phyloP scores from a whole-genome alignment of 306 rosid species.

The Cicer bijugum region DNA sequence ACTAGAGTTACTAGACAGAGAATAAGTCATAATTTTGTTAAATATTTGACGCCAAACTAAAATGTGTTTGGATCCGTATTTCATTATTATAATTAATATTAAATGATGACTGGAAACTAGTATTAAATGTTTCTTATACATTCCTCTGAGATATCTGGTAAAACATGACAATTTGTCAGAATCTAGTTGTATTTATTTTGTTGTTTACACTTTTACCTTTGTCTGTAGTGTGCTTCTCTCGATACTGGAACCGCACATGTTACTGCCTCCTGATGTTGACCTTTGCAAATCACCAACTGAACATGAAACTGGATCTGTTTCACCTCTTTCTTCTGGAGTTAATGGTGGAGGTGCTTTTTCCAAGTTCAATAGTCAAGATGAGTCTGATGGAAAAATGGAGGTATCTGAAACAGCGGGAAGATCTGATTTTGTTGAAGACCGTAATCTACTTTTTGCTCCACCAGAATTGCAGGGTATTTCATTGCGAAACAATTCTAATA shows the following conservation, averaged over 20 bases:
- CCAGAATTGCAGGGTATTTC: slow-evolving; percentile 62
- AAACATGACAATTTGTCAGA: slow-evolving; percentile 25
- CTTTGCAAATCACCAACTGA: slow-evolving; percentile 64
- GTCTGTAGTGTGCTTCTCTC: slow-evolving; percentile 83
- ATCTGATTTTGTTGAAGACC: slow-evolving; percentile 66
- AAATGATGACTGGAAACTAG: slow-evolving; percentile 23
- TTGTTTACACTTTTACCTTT: slow-evolving; percentile 32
- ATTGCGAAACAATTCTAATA: slow-evolving; percentile 56
- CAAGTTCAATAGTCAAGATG: slow-evolving; percentile 66
- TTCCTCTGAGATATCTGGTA: slow-evolving; percentile 20
- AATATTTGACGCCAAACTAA: slow-evolving; percentile 26
- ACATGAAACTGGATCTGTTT: slow-evolving; percentile 54
- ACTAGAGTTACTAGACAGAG: neutral
- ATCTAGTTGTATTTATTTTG: slow-evolving; percentile 23
- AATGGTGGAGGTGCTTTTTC: slow-evolving; percentile 55
- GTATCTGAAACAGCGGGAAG: slow-evolving; percentile 59
- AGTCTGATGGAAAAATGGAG: slow-evolving; percentile 68
- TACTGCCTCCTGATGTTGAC: slow-evolving; percentile 86
- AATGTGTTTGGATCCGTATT: slow-evolving; percentile 5
- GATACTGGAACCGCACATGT: slow-evolving; percentile 88
- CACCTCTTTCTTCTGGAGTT: slow-evolving; percentile 52
- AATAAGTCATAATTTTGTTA: slow-evolving; percentile 16
- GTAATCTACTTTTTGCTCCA: slow-evolving; percentile 71
- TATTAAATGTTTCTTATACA: slow-evolving; percentile 17
- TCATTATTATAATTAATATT: slow-evolving; percentile 24